Conservation (phyloP, 2,329 filamentous ascomycete genomes). For the Claviceps lovelessii region DNA sequence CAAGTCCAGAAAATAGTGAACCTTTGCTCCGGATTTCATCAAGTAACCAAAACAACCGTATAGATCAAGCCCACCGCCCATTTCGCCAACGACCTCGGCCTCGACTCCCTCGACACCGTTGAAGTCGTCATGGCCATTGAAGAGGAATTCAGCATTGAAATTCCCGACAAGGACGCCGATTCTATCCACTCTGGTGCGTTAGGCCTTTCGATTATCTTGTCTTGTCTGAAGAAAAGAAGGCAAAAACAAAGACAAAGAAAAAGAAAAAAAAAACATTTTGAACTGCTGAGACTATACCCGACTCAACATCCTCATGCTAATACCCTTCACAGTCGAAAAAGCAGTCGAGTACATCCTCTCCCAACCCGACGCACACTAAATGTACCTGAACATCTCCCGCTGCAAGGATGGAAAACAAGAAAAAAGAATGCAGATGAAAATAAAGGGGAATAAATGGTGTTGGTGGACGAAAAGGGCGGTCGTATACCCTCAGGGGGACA, state of each 20-base stretch:
- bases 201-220: not conserved
- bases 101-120: slow-evolving; percentile 95
- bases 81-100: slow-evolving; percentile 92
- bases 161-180: slow-evolving; percentile 94
- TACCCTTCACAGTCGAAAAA: slow-evolving; percentile 62
- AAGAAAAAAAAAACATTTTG: too few species aligned
- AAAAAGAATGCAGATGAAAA: not conserved
- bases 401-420: not conserved
- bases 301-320: not conserved
- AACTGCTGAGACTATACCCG: too few species aligned
- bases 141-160: slow-evolving; percentile 87
- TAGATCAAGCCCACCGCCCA: slow-evolving; percentile 74
- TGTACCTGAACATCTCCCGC: too few species aligned
- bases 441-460: not conserved
- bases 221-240: too few species aligned
- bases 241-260: too few species aligned
- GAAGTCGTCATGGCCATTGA: slow-evolving; percentile 99
- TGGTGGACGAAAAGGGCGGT: not conserved
- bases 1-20: not conserved
- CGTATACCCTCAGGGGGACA: not conserved
- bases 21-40: not conserved
- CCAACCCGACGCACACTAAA: slow-evolving; percentile 75
- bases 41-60: slow-evolving; percentile 6
- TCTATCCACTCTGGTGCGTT: slow-evolving; percentile 79
- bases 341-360: slow-evolving; percentile 86